Evolutionary conservation across 169 alveolate species (phyloP), one percentile per base, ranked within the genome.

Genomic region (Plasmodium reichenowi): DNA sequence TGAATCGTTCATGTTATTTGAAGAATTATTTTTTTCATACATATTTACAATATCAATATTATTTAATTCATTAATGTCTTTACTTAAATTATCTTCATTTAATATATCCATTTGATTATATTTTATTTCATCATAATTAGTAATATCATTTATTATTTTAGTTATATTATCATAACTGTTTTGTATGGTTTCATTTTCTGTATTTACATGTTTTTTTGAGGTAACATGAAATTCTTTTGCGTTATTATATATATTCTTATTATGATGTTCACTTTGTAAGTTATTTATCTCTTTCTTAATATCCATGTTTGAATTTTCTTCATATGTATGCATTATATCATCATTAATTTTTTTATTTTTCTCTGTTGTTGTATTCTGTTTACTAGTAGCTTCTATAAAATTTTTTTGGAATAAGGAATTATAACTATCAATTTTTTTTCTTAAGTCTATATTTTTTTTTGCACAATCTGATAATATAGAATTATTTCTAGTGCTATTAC

Each of bases 31-130:
- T 10, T 52, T 6, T 50, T 76, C 89, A 58, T 76, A 76, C 89
- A 76, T 76, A 68, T 76, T 76, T 50, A 64, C 89, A 22, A 76
- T 66, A 29, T 76, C 89, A 22, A 76, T 64, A 24, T 64, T 66
- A 45, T 76, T 76, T 38, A 76, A 58, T 45, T 76, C 67, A 32
- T 63, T 66, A 8, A 75, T 62, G 17, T 75, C 88, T 47, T 50
- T 45, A 43, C n/a, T 71, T 52, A 71, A n/a, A 50, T 50, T 71
- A 48, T 50, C 47, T 38, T 38, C 47, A 38, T 38, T 38, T 38
- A 38, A 38, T 38, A 38, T 56, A 56, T 56, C 15, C 10, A 56
- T 56, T 56, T 56, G 32, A 56, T 56, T 22, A 62, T 24, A 22
- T 17, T 20, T 62, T 3, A 22, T 24, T 62, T 24, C 71, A 0